Percentiles rank a stretch among this genome's conserved stretches.
Evolutionary conservation across 352 stramenopile genomes (phyloP).

Genomic region (Pythium dissotocum): DNA sequence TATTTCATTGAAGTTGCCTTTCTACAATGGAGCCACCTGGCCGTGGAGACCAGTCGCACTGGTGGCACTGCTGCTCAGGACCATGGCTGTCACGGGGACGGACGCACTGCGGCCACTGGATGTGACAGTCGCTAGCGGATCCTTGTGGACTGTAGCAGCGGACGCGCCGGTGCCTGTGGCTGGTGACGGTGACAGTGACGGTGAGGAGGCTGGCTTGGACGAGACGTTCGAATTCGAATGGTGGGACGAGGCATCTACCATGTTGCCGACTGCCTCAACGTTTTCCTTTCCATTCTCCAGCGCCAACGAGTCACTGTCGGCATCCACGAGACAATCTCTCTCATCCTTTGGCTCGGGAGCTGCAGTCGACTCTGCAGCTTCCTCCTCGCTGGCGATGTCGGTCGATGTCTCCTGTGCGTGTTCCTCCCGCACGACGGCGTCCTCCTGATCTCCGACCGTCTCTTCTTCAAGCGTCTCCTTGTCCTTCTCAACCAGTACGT

Average conservation of each 20-base stretch:
- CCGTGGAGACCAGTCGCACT: neutral
- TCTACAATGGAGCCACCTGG: neutral
- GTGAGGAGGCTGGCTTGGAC: neutral
- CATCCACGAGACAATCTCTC: neutral
- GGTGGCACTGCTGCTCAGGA: neutral
- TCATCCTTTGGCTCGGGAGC: neutral
- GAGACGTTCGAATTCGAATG: neutral
- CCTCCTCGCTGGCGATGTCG: neutral
- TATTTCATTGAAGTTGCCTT: slow-evolving; percentile 3
- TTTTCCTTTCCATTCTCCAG: slow-evolving; percentile 22
- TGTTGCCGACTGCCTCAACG: slow-evolving; percentile 17
- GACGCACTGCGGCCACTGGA: neutral
- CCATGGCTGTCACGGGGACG: neutral
- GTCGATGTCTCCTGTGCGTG: neutral
- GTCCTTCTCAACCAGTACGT: neutral
- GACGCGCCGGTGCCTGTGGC: neutral
- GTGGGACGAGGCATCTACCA: neutral
- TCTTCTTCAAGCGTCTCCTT: neutral
- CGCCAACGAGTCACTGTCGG: neutral
- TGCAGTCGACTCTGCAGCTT: neutral
- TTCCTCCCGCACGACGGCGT: neutral
- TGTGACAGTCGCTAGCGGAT: neutral
- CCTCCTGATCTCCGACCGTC: too few species aligned
- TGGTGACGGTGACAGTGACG: neutral
- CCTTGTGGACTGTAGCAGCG: neutral